phyloP scores from a whole-genome alignment of 2,329 filamentous ascomycete genomes.

The Sporothrix globosa region DNA sequence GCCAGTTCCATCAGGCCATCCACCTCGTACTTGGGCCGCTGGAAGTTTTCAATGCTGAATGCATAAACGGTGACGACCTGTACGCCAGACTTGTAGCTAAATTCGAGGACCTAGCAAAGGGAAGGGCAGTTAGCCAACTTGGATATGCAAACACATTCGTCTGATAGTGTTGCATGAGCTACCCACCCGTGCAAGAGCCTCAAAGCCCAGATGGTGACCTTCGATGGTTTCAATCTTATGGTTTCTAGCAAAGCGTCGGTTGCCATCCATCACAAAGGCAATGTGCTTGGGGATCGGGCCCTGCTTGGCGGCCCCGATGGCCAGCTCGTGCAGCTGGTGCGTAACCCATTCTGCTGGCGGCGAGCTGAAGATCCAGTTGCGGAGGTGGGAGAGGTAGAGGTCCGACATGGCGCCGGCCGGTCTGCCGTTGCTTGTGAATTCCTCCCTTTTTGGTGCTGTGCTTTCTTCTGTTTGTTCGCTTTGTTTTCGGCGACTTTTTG shows the following conservation, averaged over 20 bases:
- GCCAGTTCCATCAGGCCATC: constrained; percentile 97
- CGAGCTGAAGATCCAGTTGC: constrained; percentile 78
- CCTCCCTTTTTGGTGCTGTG: background rate
- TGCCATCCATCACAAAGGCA: constrained; percentile 99
- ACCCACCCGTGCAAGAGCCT: constrained; percentile 82
- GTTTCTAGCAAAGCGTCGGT: constrained; percentile 84
- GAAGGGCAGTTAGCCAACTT: constrained; percentile 33
- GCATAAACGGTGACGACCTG: constrained; percentile 97
- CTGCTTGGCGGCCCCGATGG: constrained; percentile 86
- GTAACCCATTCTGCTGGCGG: constrained; percentile 92
- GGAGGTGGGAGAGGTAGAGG: constrained; percentile 53
- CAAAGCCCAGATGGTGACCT: constrained; percentile 93
- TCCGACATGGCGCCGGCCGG: constrained; percentile 53
- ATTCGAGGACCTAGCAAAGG: constrained; percentile 74
- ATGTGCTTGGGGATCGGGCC: constrained; percentile 93
- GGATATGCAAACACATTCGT: background rate
- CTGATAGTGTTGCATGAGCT: background rate
- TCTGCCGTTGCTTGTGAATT: background rate
- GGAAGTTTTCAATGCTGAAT: constrained; percentile 99
- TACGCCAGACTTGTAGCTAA: constrained; percentile 97
- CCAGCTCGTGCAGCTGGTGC: constrained; percentile 74
- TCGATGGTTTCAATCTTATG: constrained; percentile 96
- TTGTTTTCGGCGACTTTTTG: background rate
- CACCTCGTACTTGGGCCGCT: constrained; percentile 93
- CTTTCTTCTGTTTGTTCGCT: background rate